Percentiles rank a stretch among this genome's conserved stretches.
Evolutionary conservation across 164 flowering plant species (phyloP).

Genomic region (Stephania japonica): DNA sequence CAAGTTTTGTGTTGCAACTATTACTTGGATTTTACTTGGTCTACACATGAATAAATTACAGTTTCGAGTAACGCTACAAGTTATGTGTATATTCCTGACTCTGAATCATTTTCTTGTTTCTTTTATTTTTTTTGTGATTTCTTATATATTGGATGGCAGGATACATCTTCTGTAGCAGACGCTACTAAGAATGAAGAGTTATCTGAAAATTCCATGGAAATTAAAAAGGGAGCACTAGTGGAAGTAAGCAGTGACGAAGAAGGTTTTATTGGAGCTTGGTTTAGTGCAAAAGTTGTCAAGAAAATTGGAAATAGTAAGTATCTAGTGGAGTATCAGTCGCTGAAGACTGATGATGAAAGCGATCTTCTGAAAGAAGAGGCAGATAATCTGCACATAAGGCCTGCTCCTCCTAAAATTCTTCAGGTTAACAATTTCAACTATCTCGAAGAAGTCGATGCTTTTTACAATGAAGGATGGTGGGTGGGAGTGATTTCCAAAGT

Average conservation of each 20-base stretch:
- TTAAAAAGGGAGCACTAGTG: constrained; percentile 39
- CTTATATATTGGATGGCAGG: constrained; percentile 4
- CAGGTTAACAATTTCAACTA: constrained; percentile 26
- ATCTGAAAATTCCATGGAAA: constrained; percentile 12
- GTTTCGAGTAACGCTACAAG: background rate
- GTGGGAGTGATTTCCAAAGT: constrained; percentile 64
- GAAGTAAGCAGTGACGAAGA: constrained; percentile 87
- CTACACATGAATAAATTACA: too few species aligned
- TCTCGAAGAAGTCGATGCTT: constrained; percentile 72
- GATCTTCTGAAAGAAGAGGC: constrained; percentile 51
- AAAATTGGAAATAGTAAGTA: constrained; percentile 30
- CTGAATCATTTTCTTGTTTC: background rate
- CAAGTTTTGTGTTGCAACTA: too few species aligned
- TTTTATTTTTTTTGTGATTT: background rate
- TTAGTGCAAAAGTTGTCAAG: constrained; percentile 48
- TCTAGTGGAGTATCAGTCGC: constrained; percentile 47
- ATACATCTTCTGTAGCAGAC: background rate
- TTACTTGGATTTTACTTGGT: too few species aligned
- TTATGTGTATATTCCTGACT: background rate
- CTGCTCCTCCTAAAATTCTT: constrained; percentile 44
- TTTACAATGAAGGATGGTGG: constrained; percentile 91
- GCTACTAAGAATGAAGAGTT: background rate
- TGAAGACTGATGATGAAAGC: constrained; percentile 58
- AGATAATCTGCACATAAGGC: constrained; percentile 50
- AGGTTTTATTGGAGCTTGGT: constrained; percentile 78